Evolutionary conservation across 208 protist genomes (phyloP), one percentile per base, ranked within the genome.

Genomic region (Angomonas deanei): DNA sequence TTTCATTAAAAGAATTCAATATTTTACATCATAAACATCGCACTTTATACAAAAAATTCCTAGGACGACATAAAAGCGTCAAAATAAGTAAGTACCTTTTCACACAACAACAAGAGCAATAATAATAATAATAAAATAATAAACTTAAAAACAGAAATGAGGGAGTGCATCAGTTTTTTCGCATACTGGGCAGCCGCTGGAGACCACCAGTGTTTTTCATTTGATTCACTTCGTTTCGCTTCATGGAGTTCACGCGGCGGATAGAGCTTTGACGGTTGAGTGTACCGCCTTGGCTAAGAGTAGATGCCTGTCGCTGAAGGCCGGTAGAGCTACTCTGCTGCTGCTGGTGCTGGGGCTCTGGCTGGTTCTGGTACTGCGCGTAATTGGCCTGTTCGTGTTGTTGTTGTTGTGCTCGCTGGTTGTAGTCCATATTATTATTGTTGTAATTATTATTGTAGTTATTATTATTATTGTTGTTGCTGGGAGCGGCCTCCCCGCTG

Each of bases 171-270:
- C 69, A 73, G 19, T 31, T 52, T 42, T 77, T 59, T 3, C 70
- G 76, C 70, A 82, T 77, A 34, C 76, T 82, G 15, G 76, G 67
- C 26, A 82, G 54, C 0, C 76, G 76, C 60, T 71, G 70, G 24
- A 77, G 61, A 10, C 65, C 64, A 34, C 68, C 72, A 27, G 75
- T 72, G 31, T 78, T 82, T 47, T 73, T 78, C 32, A n/a, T n/a
- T n/a, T 77, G 72, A 32, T 78, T 78, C 38, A 75, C 72, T 61
- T 82, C 76, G 10, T 61, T 76, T n/a, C 76, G 71, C 11, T 68
- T 71, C 66, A 73, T 76, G 32, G 76, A 78, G 63, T 78, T 82
- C 52, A 78, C 68, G 2, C 76, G 67, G 28, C 76, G 76, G 53
- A 82, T 57, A 26, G 68, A 76, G 30, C 70, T 77, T 59, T 82